Conservation (phyloP, 352 stramenopile genomes). For the Phytophthora chlamydospora region DNA sequence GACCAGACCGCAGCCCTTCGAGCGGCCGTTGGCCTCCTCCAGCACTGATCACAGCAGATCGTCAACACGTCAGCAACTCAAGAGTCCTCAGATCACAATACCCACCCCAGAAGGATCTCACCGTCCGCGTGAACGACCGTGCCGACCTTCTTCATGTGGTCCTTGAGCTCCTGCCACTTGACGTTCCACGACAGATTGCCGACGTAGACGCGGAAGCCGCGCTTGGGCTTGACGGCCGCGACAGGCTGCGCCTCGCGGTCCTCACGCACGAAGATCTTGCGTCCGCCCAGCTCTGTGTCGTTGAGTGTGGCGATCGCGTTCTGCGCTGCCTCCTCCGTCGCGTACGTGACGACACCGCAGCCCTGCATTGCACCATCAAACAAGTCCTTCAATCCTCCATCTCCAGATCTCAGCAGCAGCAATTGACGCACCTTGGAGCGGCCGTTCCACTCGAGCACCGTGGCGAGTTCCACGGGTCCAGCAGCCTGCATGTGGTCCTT, state of each 20-base stretch:
- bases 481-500: constrained; percentile 84
- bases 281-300: constrained; percentile 91
- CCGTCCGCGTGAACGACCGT: constrained; percentile 84
- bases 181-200: constrained; percentile 93
- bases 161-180: constrained; percentile 96
- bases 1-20: constrained; percentile 89
- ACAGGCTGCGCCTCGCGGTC: constrained; percentile 80
- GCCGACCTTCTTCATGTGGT: constrained; percentile 92
- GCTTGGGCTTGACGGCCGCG: constrained; percentile 31
- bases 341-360: constrained; percentile 95
- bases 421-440: constrained; percentile 73
- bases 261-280: constrained; percentile 95
- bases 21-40: constrained; percentile 84
- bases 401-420: neutral
- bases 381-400: constrained; percentile 9
- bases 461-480: constrained; percentile 69
- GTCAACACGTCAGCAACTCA: neutral
- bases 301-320: constrained; percentile 89
- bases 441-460: constrained; percentile 66
- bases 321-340: constrained; percentile 74
- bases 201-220: constrained; percentile 83
- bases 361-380: constrained; percentile 56
- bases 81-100: neutral
- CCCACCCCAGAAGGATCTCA: constrained; percentile 17
- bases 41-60: constrained; percentile 49